Evolutionary conservation across 73 alveolate genomes (phyloP), one percentile per base, ranked within the genome.

Genomic region (Symbiodinium pilosum): DNA sequence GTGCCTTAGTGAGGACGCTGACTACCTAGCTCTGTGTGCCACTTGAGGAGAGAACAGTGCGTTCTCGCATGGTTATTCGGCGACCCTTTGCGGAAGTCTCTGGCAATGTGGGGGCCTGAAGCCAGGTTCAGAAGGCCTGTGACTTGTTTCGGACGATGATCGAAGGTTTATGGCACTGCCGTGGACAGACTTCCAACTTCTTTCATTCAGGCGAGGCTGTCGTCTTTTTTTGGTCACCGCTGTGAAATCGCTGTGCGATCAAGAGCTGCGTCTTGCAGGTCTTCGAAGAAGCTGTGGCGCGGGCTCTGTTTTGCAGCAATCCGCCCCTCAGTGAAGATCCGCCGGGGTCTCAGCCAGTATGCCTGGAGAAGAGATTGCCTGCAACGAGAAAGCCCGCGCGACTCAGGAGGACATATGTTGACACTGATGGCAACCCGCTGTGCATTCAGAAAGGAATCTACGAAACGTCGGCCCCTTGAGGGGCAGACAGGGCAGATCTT

Each of bases 251-350:
- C 30, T n/a, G 44, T 7, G 32, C 30, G 30, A 51, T 18, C 86
- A 30, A 7, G 12, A n/a, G 54, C 86, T 38, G 16, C 38, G 42
- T n/a, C 85, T 18, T 0, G 54, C 93, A 89, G 95, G 95, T 89
- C 43, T 89, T 89, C 40, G 95, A 89, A 59, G 95, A 89, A 89
- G 95, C 95, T 18, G 69, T 89, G 26, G 69, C 87, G 36, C 59
- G 95, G 21, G 95, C 95, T n/a, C 69, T 89, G 95, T 89, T 89
- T 42, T 89, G 95, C 81, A 89, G 95, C 95, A 89, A 89, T 41
- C 95, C 95, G 32, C 95, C 95, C 24, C 73, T 89, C 86, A 89
- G 95, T 68, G 95, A 89, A 89, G 95, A 89, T 52, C 95, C 95
- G 95, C 43, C 75, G 3, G 59, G 42, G 18, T 30, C 95, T 64